Evolutionary conservation across 176 grass and related monocot genomes (phyloP).

Genomic region (Triticum dicoccoides): DNA sequence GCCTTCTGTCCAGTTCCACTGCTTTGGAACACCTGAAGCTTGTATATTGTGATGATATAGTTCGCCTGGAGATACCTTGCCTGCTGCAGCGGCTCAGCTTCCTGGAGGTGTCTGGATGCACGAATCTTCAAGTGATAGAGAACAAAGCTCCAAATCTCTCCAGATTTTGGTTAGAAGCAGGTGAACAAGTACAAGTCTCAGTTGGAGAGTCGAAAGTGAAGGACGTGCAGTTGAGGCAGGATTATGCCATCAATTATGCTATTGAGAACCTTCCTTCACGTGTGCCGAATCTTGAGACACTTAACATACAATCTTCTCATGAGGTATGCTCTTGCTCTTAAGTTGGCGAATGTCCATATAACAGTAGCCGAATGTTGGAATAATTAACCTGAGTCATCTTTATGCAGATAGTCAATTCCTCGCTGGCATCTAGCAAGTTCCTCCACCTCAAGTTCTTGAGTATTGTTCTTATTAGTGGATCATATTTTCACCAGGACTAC

Average conservation of each 20-base stretch:
- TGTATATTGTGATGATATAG: neutral
- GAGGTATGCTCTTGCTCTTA: slow-evolving; percentile 10
- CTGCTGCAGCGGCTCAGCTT: neutral
- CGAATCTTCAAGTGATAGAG: neutral
- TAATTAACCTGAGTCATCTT: too few species aligned
- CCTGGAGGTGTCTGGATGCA: neutral
- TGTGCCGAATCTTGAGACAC: slow-evolving; percentile 27
- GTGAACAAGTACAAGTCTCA: neutral
- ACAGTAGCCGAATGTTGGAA: too few species aligned
- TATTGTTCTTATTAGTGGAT: accelerated
- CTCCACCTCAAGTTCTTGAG: neutral
- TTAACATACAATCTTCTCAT: accelerated
- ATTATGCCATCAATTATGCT: neutral
- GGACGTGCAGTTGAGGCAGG: neutral
- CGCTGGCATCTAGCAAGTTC: neutral
- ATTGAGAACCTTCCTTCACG: neutral
- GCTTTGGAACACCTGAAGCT: neutral
- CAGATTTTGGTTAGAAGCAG: neutral
- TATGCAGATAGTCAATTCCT: neutral
- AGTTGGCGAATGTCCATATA: neutral
- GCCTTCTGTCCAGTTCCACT: neutral
- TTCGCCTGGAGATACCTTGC: neutral
- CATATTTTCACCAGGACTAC: neutral
- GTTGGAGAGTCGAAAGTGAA: neutral
- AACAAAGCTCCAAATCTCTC: neutral